These are phyloP conservation scores for Penicillium manginii DNA, from an alignment of 495 filamentous ascomycete genomes.

Conservation along the genomic window DNA sequence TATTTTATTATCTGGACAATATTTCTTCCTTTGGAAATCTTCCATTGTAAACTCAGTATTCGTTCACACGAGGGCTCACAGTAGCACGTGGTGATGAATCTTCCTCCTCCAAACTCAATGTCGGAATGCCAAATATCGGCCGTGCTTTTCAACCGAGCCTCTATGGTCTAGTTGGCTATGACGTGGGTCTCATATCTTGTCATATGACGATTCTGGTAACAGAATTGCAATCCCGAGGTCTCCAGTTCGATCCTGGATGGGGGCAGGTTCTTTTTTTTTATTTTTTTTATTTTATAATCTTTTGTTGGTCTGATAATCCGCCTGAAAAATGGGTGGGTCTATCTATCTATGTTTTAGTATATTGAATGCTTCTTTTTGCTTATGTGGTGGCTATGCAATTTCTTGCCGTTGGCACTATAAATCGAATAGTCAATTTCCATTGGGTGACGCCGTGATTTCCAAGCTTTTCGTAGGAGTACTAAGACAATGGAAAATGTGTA, in stretches of 20 bases:
- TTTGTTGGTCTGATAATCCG: not conserved
- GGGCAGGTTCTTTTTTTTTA: slow-evolving; percentile 20
- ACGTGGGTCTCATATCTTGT: slow-evolving; percentile 31
- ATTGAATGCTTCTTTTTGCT: too few species aligned
- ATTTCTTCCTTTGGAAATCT: too few species aligned
- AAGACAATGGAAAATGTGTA: too few species aligned
- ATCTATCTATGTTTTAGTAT: too few species aligned
- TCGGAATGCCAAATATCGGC: not conserved
- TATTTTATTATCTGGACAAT: too few species aligned
- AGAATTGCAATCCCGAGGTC: slow-evolving; percentile 29
- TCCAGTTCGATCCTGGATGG: slow-evolving; percentile 31
- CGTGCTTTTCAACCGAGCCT: slow-evolving; percentile 10
- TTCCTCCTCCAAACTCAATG: not conserved
- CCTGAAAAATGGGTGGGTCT: too few species aligned
- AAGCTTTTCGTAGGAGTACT: too few species aligned
- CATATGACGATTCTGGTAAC: slow-evolving; percentile 28
- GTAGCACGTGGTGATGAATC: not conserved
- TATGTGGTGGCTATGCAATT: too few species aligned
- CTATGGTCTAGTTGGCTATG: slow-evolving; percentile 33
- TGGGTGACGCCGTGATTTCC: too few species aligned
- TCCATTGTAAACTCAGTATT: not conserved
- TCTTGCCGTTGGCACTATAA: too few species aligned
- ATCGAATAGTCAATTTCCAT: too few species aligned
- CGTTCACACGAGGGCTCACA: slow-evolving; percentile 3
- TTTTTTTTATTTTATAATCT: not conserved